Base-by-base conservation (phyloP, 176 grass and related monocot species). In the Eleusine coracana region DNA sequence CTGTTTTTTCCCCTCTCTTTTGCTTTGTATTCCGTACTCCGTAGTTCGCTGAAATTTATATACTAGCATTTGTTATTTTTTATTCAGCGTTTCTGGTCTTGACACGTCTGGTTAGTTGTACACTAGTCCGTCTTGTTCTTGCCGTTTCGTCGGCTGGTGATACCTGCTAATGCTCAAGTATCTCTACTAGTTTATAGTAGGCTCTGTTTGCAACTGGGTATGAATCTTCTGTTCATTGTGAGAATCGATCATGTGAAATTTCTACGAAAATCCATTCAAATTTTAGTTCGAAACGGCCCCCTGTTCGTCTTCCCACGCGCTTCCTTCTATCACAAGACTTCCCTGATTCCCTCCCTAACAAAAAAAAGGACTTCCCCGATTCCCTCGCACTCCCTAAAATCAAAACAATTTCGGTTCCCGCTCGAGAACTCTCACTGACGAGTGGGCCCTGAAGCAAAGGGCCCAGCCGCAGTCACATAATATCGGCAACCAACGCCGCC, bases 381-480 rank as follows among this genome's bases (percentile, higher is more conserved):
- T 60, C 58, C 58, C n/a, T 10, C 58, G 58, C 58, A 25, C n/a
- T 60, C 3, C 3, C 58, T 7, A 60, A 60, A 25, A 11, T 23
- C 9, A 59, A 59, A 59, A 59, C 18, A 21, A 38, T 51, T 52
- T 18, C 50, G 40, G 7, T 80, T 88, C 76, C 70, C 87, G 76
- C 75, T 84, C 50, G 45, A 17, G 20, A 0, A 1, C 14, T 0
- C 3, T 6, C 76, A 0, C 75, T 60, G 82, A 80, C 76, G 39
- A 0, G 17, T 5, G 69, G 62, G 69, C 10, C 87, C 0, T 0
- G 0, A 0, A 0, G 0, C 3, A 0, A 0, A 66, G 60, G 29
- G 44, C 87, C 61, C 75, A 18, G 0, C 0, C 0, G 1, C 81
- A 84, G 75, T 0, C 15, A 60, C 2, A 37, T 46, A 46, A 46